A percentile compares a stretch with the other conserved stretches of the same genome.
Evolutionary conservation across 352 stramenopile species (phyloP).

Genomic region (Phytophthora constricta): DNA sequence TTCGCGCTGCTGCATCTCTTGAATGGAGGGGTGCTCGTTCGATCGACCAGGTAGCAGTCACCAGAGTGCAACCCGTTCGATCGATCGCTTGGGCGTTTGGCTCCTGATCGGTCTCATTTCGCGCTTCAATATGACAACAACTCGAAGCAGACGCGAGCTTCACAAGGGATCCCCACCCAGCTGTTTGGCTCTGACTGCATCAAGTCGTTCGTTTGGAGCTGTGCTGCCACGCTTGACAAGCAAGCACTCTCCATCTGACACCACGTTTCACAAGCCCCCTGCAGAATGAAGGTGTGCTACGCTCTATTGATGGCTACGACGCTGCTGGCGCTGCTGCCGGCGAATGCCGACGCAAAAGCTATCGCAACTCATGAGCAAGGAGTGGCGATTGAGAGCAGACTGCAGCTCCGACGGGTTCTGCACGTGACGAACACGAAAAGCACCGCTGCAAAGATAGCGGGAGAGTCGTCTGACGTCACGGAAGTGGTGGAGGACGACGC

Average conservation of each 20-base stretch:
- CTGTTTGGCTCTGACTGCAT: too few species aligned
- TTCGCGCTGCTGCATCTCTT: too few species aligned
- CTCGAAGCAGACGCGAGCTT: neutral
- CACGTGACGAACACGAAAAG: slow-evolving; percentile 13
- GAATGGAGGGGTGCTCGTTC: too few species aligned
- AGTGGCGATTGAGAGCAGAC: slow-evolving; percentile 17
- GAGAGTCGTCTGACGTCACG: neutral
- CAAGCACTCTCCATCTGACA: neutral
- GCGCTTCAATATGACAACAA: too few species aligned
- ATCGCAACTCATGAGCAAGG: slow-evolving; percentile 4
- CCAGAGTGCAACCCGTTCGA: too few species aligned
- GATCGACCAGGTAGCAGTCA: neutral
- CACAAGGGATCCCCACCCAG: neutral
- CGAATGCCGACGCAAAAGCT: neutral
- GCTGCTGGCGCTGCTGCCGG: slow-evolving; percentile 11
- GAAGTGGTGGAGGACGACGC: too few species aligned
- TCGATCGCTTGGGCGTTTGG: too few species aligned
- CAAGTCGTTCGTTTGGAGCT: too few species aligned
- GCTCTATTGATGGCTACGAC: neutral
- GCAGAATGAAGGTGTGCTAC: slow-evolving; percentile 22
- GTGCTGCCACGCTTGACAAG: neutral
- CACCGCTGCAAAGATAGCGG: too few species aligned
- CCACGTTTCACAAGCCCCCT: neutral
- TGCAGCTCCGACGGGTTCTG: slow-evolving; percentile 24
- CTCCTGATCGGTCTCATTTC: too few species aligned